These are phyloP conservation scores for Trichoderma reesei DNA, from an alignment of 495 filamentous ascomycete species.

Conservation along the genomic window DNA sequence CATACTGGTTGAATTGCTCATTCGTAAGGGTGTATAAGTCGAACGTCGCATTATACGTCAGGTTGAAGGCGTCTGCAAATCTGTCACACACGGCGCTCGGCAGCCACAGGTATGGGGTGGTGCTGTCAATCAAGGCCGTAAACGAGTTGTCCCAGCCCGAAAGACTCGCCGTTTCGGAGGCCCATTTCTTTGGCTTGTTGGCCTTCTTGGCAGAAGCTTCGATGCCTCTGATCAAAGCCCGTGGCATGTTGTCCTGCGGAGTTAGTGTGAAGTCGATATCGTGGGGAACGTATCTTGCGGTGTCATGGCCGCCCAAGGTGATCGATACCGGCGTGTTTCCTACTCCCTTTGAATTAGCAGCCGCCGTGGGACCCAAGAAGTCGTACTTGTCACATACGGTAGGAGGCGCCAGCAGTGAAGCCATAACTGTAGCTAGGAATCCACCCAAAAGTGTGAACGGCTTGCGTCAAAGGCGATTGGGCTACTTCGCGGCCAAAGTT, in stretches of 20 bases:
- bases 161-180: slow-evolving; percentile 27
- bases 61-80: slow-evolving; percentile 50
- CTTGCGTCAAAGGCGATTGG: slow-evolving; percentile 26
- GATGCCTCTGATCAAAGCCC: slow-evolving; percentile 47
- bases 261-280: slow-evolving; percentile 45
- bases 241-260: slow-evolving; percentile 33
- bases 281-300: slow-evolving; percentile 46
- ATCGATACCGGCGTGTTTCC: slow-evolving; percentile 41
- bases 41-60: slow-evolving; percentile 45
- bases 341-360: background rate
- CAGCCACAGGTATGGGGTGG: slow-evolving; percentile 60
- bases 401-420: slow-evolving; percentile 58
- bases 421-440: slow-evolving; percentile 57
- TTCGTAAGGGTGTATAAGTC: slow-evolving; percentile 33
- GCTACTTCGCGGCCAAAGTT: slow-evolving; percentile 14
- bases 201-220: slow-evolving; percentile 26
- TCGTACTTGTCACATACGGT: slow-evolving; percentile 30
- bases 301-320: slow-evolving; percentile 55
- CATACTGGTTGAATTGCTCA: slow-evolving; percentile 24
- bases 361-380: background rate
- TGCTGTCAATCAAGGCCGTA: slow-evolving; percentile 52
- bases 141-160: slow-evolving; percentile 36
- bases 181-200: slow-evolving; percentile 32
- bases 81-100: slow-evolving; percentile 49
- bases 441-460: slow-evolving; percentile 39